Conservation (phyloP, 2,329 filamentous ascomycete species). For the Colletotrichum siamense region DNA sequence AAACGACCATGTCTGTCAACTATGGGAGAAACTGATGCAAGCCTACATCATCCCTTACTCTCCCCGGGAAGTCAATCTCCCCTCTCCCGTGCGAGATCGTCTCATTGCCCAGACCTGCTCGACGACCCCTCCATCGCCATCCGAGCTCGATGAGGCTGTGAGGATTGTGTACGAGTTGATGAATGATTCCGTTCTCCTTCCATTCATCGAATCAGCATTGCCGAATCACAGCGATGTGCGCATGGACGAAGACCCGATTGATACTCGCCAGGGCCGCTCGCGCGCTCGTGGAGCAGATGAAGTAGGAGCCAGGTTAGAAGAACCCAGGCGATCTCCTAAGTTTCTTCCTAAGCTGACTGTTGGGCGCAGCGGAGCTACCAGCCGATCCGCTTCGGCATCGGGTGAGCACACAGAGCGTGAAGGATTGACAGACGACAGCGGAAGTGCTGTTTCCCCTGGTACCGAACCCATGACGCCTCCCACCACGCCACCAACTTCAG, state of each 20-base stretch:
- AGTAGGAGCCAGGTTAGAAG: constrained; percentile 35
- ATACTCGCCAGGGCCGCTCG: constrained; percentile 42
- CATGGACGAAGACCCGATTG: constrained; percentile 39
- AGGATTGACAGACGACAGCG: constrained; percentile 69
- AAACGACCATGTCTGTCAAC: constrained; percentile 72
- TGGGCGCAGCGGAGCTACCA: constrained; percentile 39
- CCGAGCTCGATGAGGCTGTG: constrained; percentile 80
- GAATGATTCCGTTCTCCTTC: constrained; percentile 94
- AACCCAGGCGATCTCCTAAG: constrained; percentile 49
- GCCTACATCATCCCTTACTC: constrained; percentile 89
- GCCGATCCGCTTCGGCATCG: constrained; percentile 49
- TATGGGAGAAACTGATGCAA: constrained; percentile 88
- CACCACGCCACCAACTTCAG: constrained; percentile 70
- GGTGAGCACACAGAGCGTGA: constrained; percentile 54
- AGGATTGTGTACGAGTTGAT: constrained; percentile 93
- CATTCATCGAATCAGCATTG: constrained; percentile 79
- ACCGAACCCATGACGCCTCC: constrained; percentile 76
- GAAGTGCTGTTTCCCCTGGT: constrained; percentile 61
- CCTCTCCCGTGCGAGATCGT: constrained; percentile 81
- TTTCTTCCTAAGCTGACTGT: constrained; percentile 49
- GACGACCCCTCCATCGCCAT: constrained; percentile 71
- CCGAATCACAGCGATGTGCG: constrained; percentile 39
- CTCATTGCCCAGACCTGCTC: constrained; percentile 70
- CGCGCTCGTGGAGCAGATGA: constrained; percentile 45
- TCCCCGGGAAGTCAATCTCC: constrained; percentile 88